Percentiles rank a stretch among this genome's conserved stretches.
Evolutionary conservation across 1,284 basidiomycete species (phyloP).

Genomic region (Boletus calvinii): DNA sequence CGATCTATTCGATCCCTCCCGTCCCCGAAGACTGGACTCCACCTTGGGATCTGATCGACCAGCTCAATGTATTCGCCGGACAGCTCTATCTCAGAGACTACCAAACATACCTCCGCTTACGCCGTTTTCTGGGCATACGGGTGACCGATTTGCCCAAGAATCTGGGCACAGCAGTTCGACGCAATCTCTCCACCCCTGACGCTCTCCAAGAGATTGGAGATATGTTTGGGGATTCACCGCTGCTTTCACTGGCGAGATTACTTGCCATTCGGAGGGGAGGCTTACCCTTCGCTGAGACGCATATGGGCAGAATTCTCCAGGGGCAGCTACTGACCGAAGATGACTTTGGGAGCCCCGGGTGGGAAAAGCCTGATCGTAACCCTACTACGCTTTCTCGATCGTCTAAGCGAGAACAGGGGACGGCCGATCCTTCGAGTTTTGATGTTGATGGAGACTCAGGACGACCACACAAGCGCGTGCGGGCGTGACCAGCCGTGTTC

Average conservation of each 20-base stretch:
- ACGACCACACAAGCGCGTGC: too few relatives aligned
- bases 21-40: background rate
- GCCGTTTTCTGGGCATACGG: background rate
- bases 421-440: too few relatives aligned
- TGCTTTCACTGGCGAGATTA: background rate
- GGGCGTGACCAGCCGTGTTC: too few relatives aligned
- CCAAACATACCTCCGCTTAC: background rate
- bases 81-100: background rate
- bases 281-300: background rate
- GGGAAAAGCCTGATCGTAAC: too few relatives aligned
- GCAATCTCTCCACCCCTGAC: background rate
- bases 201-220: background rate
- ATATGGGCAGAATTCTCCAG: background rate
- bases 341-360: too few relatives aligned
- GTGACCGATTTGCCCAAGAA: background rate
- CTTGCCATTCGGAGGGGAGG: background rate
- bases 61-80: background rate
- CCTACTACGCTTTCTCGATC: too few relatives aligned
- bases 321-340: too few relatives aligned
- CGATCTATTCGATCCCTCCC: constrained; percentile 35
- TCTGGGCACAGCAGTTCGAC: background rate
- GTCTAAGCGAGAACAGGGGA: too few relatives aligned
- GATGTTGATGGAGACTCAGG: too few relatives aligned
- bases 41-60: background rate
- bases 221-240: background rate